Evolutionary conservation across 805 yeast genomes (phyloP).

Genomic region (Sungouiella thailandica): DNA sequence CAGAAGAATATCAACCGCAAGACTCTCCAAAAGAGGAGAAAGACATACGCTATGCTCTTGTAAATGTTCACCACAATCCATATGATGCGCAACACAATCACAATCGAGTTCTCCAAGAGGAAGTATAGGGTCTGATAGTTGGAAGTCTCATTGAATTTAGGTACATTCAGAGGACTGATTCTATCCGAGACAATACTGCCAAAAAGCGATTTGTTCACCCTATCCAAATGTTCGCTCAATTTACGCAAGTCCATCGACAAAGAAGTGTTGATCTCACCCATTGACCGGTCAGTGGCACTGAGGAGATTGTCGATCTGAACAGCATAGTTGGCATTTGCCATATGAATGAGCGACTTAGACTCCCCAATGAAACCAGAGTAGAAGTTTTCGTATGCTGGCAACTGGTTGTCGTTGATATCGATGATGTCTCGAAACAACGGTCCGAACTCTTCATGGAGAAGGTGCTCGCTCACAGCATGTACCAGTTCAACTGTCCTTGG

Average conservation of each 20-base stretch:
- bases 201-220: constrained; percentile 32
- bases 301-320: constrained; percentile 56
- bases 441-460: constrained; percentile 5
- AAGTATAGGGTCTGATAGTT: constrained; percentile 38
- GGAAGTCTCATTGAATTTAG: constrained; percentile 21
- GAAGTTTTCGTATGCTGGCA: constrained; percentile 31
- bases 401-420: constrained; percentile 26
- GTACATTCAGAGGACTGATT: constrained; percentile 15
- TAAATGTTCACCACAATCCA: constrained; percentile 54
- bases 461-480: constrained; percentile 1
- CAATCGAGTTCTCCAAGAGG: constrained; percentile 48
- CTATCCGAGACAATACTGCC: constrained; percentile 19
- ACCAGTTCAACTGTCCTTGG: constrained; percentile 7
- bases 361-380: constrained; percentile 31
- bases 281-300: constrained; percentile 60
- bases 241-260: constrained; percentile 56
- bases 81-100: constrained; percentile 44
- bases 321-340: constrained; percentile 42
- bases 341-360: constrained; percentile 28
- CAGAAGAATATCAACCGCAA: too few relatives aligned
- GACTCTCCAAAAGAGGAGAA: constrained; percentile 10
- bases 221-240: constrained; percentile 45
- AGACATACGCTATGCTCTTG: constrained; percentile 24
- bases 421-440: constrained; percentile 10
- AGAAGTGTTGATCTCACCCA: constrained; percentile 71